Evolutionary conservation across 768 basidiomycete genomes (phyloP), one percentile per base, ranked within the genome.

Genomic region (Sutorius australiensis): DNA sequence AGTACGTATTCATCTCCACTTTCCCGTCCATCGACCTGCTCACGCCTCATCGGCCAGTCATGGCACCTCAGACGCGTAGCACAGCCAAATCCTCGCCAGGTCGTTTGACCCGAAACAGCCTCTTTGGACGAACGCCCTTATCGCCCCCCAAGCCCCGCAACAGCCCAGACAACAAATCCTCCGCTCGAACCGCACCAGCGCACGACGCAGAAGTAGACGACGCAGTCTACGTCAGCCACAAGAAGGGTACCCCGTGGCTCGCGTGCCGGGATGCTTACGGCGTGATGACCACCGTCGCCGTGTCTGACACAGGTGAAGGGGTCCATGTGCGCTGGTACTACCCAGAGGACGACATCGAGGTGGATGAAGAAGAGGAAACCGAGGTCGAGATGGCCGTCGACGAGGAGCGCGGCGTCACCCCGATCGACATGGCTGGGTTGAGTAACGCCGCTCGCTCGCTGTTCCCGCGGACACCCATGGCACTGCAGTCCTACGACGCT

Each of bases 11-110:
- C 24, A 24, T 24, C 24, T 24, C 24, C 24, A 24, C 24, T 24
- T 24, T 24, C 24, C 4, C 24, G 4, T 24, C 24, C 24, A 24
- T 24, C 4, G 24, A 24, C 24, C 24, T 4, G 24, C 24, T 24
- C 24, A 24, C 24, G 24, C 24, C 24, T 24, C 4, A 4, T 24
- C 24, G 24, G 24, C 24, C 24, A 24, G 24, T 24, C 28, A 68
- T 68, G 67, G 53, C 67, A n/a, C 67, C 66, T 36, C 61, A 55
- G 41, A 66, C 66, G 0, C 60, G 62, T 17, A 67, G 57, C 30
- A 14, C 51, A n/a, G 13, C 46, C 38, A 67, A 56, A 31, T 1
- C 37, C 21, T 59, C 62, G 3, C 55, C 61, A 0, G 56, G 58
- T 37, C 59, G 62, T 46, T 24, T 31, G 4, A 61, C 67, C 4